These are phyloP conservation scores for Phialophora tarda DNA, from an alignment of 2,329 filamentous ascomycete species.

Conservation along the genomic window DNA sequence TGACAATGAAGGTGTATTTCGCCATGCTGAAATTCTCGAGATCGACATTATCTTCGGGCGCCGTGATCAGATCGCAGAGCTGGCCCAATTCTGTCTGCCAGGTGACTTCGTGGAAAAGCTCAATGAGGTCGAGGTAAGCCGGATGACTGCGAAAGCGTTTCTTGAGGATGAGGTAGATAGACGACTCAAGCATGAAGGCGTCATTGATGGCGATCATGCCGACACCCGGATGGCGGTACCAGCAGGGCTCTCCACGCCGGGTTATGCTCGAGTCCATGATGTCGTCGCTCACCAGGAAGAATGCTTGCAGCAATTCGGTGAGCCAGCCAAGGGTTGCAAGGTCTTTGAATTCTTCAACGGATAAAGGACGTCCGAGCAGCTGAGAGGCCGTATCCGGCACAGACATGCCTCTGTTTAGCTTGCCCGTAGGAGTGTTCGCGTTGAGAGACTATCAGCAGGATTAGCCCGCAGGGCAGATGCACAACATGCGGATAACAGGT, in stretches of 20 bases:
- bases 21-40: conserved; percentile 93
- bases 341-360: conserved; percentile 83
- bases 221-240: conserved; percentile 88
- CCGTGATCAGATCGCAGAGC: conserved; percentile 91
- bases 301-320: conserved; percentile 96
- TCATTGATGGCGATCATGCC: conserved; percentile 99
- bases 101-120: conserved; percentile 94
- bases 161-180: conserved; percentile 90
- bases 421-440: conserved; percentile 88
- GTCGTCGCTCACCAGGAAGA: conserved; percentile 98
- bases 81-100: conserved; percentile 96
- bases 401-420: conserved; percentile 98
- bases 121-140: conserved; percentile 85
- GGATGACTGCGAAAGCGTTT: conserved; percentile 90
- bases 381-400: conserved; percentile 88
- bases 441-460: conserved; percentile 69
- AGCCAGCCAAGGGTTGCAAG: conserved; percentile 92
- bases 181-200: conserved; percentile 89
- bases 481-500: conserved; percentile 24
- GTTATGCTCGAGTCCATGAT: conserved; percentile 98
- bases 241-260: conserved; percentile 90
- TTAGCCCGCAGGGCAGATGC: conserved; percentile 4
- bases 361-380: conserved; percentile 73
- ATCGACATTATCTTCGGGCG: conserved; percentile 90
- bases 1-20: conserved; percentile 97